Percentiles rank a stretch among this genome's conserved stretches.
These are phyloP conservation scores for Candida rishiriensis DNA, from an alignment of 805 yeast species.

Conservation along the genomic window DNA sequence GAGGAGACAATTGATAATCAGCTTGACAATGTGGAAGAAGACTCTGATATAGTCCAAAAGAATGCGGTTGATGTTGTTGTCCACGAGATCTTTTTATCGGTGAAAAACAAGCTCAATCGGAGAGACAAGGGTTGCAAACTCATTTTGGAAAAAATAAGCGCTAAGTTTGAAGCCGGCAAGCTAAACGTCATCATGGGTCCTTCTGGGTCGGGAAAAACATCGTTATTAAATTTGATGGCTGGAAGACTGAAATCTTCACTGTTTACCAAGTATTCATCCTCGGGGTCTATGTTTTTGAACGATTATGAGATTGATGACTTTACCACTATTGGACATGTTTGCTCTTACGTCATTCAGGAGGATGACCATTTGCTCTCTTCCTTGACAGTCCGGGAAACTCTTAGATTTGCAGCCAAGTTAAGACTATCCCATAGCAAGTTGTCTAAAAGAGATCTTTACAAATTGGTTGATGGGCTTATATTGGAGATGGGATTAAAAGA, in stretches of 20 bases:
- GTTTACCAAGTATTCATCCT: conserved; percentile 23
- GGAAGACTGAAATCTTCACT: conserved; percentile 43
- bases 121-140: conserved; percentile 21
- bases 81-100: conserved; percentile 20
- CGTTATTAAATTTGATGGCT: conserved; percentile 59
- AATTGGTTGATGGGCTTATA: conserved; percentile 52
- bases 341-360: conserved; percentile 80
- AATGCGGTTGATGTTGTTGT: conserved; percentile 15
- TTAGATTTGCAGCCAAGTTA: conserved; percentile 65
- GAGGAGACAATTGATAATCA: background rate
- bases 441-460: conserved; percentile 36
- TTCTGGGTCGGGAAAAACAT: conserved; percentile 75
- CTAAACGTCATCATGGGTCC: conserved; percentile 78
- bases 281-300: conserved; percentile 45
- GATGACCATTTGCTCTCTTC: conserved; percentile 68
- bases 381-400: conserved; percentile 74
- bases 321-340: conserved; percentile 35
- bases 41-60: background rate
- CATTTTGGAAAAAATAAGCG: conserved; percentile 44
- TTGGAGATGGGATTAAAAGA: conserved; percentile 64
- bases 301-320: conserved; percentile 22
- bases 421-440: conserved; percentile 46
- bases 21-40: background rate
- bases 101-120: conserved; percentile 14
- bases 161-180: conserved; percentile 48